Evolutionary conservation across 78 protist species (phyloP), one percentile per base, ranked within the genome.

Genomic region (Monosiga brevicollis): DNA sequence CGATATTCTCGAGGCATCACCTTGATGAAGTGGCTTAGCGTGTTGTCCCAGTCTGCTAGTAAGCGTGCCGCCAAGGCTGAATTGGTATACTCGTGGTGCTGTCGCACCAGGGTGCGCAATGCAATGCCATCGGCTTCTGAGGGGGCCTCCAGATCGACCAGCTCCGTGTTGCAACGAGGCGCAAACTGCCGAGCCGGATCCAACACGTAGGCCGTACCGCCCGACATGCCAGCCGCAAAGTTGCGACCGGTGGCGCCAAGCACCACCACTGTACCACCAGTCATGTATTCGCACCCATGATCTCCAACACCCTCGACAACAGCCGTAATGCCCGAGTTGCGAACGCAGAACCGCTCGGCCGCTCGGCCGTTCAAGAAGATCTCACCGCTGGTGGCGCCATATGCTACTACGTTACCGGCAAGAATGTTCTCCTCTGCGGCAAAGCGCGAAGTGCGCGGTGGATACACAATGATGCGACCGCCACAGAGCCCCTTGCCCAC

Each of bases 221-320:
- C 96, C n/a, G 90, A 82, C 96, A 89, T 90, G 40, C 96, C 96
- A 1, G 96, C 96, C 1, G 89, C 96, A 29, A 91, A 89, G 85
- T 94, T 94, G 79, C 89, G 54, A 1, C 93, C 94, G 1, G 86
- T 77, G 25, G 24, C 23, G 34, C 96, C 96, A 36, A 94, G 94
- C 1, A 90, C 62, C 20, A 90, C 90, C 22, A 89, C 91, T 10
- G 80, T 39, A 11, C 96, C 96, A 32, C 94, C 96, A 29, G 96
- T 94, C 96, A 94, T 94, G 90, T 94, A 94, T 84, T 94, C 96
- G 80, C 94, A 91, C 42, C 94, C 91, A 87, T 94, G 96, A 83
- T 91, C 95, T 62, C 96, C 96, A 3, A 87, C 84, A 20, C 95
- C 96, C 89, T 94, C 96, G 73, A 85, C 72, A n/a, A 94, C 94